Conservation (phyloP, 495 filamentous ascomycete species). For the Penicillium robsamsonii region DNA sequence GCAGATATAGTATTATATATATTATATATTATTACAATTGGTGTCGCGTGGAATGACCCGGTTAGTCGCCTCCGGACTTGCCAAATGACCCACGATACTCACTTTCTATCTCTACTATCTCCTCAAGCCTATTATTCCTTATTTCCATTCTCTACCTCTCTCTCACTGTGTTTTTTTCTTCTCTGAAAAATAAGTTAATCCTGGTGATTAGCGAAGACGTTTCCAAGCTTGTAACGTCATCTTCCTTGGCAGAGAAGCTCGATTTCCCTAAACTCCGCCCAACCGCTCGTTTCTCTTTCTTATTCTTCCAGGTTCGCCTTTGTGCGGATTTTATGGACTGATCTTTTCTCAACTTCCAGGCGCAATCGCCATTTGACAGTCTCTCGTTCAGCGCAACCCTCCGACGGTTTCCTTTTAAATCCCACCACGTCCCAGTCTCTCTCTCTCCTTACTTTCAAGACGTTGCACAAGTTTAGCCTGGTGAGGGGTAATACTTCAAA, state of each 20-base stretch:
- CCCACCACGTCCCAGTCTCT: neutral
- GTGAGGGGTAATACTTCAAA: constrained; percentile 5
- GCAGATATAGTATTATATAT: neutral
- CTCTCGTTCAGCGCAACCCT: constrained; percentile 6
- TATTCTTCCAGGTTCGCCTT: constrained; percentile 3
- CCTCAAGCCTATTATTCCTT: neutral
- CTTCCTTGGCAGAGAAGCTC: constrained; percentile 9
- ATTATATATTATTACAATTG: neutral
- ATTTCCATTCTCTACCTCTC: neutral
- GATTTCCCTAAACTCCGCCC: constrained; percentile 7
- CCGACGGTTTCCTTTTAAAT: constrained; percentile 6
- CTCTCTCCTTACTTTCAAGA: neutral
- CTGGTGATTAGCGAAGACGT: constrained; percentile 1
- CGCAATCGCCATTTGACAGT: constrained; percentile 6
- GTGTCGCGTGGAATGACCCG: neutral
- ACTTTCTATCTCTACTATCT: constrained; percentile 8
- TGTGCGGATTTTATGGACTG: constrained; percentile 3
- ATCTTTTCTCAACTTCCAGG: neutral
- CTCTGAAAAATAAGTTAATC: neutral
- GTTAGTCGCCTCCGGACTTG: constrained; percentile 3
- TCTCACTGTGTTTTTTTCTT: neutral
- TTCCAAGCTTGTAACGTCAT: constrained; percentile 9
- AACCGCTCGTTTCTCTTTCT: constrained; percentile 6
- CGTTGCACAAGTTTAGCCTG: constrained; percentile 12
- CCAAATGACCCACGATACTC: constrained; percentile 2